These are phyloP conservation scores for Pichia sp. DNA, from an alignment of 1,139 yeast genomes.

Conservation along the genomic window DNA sequence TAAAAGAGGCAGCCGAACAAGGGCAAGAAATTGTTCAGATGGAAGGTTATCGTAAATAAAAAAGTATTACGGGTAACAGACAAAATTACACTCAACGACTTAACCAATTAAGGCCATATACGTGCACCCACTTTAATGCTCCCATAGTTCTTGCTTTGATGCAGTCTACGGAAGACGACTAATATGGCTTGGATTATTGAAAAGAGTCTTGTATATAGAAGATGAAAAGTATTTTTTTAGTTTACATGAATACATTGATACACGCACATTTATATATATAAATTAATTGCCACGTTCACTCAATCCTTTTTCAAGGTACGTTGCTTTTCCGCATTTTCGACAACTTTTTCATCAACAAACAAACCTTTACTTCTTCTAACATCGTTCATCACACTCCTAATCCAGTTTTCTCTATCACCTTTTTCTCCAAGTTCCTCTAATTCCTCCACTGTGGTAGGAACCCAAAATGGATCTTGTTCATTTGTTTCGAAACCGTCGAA, in stretches of 20 bases:
- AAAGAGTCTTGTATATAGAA: no score
- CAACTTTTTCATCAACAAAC: slow-evolving; percentile 83
- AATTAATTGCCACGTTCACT: neutral
- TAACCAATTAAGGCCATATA: no score
- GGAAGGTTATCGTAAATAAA: slow-evolving; percentile 25
- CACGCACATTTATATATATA: neutral
- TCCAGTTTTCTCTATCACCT: slow-evolving; percentile 90
- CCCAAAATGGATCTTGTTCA: slow-evolving; percentile 97
- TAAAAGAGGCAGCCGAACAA: slow-evolving; percentile 49
- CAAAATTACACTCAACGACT: no score
- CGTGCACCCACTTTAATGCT: no score
- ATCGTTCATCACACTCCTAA: slow-evolving; percentile 76
- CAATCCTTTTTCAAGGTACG: slow-evolving; percentile 61
- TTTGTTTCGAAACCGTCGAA: slow-evolving; percentile 84
- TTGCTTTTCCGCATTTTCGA: slow-evolving; percentile 89
- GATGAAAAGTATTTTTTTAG: no score
- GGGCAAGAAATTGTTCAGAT: slow-evolving; percentile 40
- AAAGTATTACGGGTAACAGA: neutral
- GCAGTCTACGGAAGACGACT: no score
- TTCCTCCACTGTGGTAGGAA: slow-evolving; percentile 97
- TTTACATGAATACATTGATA: neutral
- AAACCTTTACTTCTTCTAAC: slow-evolving; percentile 86
- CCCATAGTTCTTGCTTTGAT: no score
- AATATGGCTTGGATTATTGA: no score
- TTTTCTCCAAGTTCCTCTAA: slow-evolving; percentile 87